Evolutionary conservation across 2,329 filamentous ascomycete species (phyloP), one percentile per base, ranked within the genome.

Genomic region (Sporothrix pseudoabietina): DNA sequence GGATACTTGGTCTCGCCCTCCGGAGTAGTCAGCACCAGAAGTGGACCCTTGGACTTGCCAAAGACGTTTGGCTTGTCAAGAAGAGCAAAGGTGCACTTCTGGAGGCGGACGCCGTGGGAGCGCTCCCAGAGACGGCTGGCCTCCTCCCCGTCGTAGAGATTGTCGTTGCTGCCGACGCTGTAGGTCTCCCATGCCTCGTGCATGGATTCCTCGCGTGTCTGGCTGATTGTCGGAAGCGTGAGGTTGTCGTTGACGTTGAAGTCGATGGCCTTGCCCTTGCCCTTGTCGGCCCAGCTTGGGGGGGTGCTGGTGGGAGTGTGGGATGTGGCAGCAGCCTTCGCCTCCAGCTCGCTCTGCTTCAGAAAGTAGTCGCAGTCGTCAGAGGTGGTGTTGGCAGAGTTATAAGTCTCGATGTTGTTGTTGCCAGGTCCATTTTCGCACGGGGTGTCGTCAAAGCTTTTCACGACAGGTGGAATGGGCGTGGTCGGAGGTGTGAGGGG

Each of bases 1-100:
- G 74, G 75, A 22, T 76, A 76, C 26, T 72, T 72, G n/a, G 30
- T 69, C 1, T 71, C 52, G 3, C 75, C 74, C 35, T 74, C 74
- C 0, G 75, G 74, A 2, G 74, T 75, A 3, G 75, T 76, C 14
- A 76, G 52, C 30, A 59, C 59, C 47, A 76, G 30, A 4, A 68
- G 16, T 0, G 75, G 75, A 16, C 75, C 74, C 0, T 2, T 41
- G 54, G 16, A 49, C 54, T 72, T 55, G 47, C 69, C 65, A 49
- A 76, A 75, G 4, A 75, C 66, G 22, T 73, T 39, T 1, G 72
- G 74, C 22, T 47, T 9, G 26, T 72, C 70, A 7, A 76, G 69
- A 3, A 72, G 39, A 7, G 22, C 12, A 73, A 73, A 76, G 10
- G 8, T 39, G 61, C 75, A 75, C 4, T 59, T 16, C 44, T 41